These are phyloP conservation scores for Keqinozyma sinolaborantium DNA, from an alignment of 1,139 yeast species.

Conservation along the genomic window DNA sequence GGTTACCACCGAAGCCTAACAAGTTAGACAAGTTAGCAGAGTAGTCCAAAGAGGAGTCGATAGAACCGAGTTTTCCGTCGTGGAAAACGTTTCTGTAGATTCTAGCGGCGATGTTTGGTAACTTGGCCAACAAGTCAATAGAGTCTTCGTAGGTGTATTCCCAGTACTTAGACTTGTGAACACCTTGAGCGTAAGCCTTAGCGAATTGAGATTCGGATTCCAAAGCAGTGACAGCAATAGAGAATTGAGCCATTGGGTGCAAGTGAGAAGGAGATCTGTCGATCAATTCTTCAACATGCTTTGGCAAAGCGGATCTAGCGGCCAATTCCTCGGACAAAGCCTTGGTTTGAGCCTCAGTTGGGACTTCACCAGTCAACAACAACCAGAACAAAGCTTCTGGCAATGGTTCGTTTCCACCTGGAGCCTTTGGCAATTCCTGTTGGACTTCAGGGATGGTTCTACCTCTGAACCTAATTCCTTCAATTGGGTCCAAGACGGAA, in stretches of 20 bases:
- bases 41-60: slow-evolving; percentile 80
- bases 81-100: slow-evolving; percentile 89
- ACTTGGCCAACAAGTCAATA: slow-evolving; percentile 82
- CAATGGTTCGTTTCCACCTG: slow-evolving; percentile 79
- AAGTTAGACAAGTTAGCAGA: slow-evolving; percentile 84
- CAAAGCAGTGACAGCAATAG: slow-evolving; percentile 88
- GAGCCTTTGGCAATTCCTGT: slow-evolving; percentile 87
- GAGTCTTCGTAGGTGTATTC: slow-evolving; percentile 88
- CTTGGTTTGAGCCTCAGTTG: slow-evolving; percentile 71
- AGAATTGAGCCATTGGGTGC: slow-evolving; percentile 98
- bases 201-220: slow-evolving; percentile 91
- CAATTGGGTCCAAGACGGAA: slow-evolving; percentile 95
- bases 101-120: slow-evolving; percentile 91
- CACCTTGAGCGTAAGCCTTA: slow-evolving; percentile 86
- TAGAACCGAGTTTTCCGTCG: slow-evolving; percentile 74
- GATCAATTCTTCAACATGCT: slow-evolving; percentile 77
- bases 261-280: slow-evolving; percentile 81
- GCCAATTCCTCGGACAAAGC: slow-evolving; percentile 81
- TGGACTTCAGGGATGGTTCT: slow-evolving; percentile 95
- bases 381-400: slow-evolving; percentile 96
- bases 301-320: slow-evolving; percentile 80
- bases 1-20: slow-evolving; percentile 78
- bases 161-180: slow-evolving; percentile 87
- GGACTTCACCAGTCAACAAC: slow-evolving; percentile 86
- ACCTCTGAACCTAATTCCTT: slow-evolving; percentile 98